These are phyloP conservation scores for Xylaria sp. DNA, from an alignment of 2,329 filamentous ascomycete species.

Conservation along the genomic window DNA sequence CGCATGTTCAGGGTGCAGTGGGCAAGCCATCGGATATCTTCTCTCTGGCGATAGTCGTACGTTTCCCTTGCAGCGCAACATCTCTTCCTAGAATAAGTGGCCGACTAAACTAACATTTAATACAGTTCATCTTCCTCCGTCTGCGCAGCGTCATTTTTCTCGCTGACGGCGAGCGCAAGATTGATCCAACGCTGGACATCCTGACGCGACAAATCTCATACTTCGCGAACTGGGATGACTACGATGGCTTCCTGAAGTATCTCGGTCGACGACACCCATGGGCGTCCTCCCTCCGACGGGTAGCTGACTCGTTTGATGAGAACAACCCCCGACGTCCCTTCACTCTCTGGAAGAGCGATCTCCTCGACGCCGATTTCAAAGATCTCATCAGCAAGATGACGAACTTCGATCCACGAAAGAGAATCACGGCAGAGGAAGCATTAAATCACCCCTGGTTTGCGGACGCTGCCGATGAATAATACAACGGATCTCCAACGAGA, in stretches of 20 bases:
- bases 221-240: constrained; percentile 57
- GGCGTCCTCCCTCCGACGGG: constrained; percentile 52
- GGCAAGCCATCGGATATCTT: constrained; percentile 57
- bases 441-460: constrained; percentile 51
- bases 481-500: not conserved
- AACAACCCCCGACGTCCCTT: constrained; percentile 58
- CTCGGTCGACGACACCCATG: constrained; percentile 56
- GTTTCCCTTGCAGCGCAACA: constrained; percentile 35
- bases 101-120: constrained; percentile 33
- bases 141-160: constrained; percentile 56
- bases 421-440: constrained; percentile 55
- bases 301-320: constrained; percentile 54
- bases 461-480: constrained; percentile 37
- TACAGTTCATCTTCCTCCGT: constrained; percentile 59
- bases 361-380: constrained; percentile 54
- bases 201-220: constrained; percentile 60
- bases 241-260: constrained; percentile 55
- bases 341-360: constrained; percentile 53
- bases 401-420: constrained; percentile 54
- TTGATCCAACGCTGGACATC: constrained; percentile 54
- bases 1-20: constrained; percentile 54
- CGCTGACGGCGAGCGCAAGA: constrained; percentile 50
- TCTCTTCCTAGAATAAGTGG: not conserved
- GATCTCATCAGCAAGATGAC: constrained; percentile 55
- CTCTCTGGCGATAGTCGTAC: constrained; percentile 57